Evolutionary conservation across 2,329 filamentous ascomycete species (phyloP).

Genomic region (Alternaria sp.): DNA sequence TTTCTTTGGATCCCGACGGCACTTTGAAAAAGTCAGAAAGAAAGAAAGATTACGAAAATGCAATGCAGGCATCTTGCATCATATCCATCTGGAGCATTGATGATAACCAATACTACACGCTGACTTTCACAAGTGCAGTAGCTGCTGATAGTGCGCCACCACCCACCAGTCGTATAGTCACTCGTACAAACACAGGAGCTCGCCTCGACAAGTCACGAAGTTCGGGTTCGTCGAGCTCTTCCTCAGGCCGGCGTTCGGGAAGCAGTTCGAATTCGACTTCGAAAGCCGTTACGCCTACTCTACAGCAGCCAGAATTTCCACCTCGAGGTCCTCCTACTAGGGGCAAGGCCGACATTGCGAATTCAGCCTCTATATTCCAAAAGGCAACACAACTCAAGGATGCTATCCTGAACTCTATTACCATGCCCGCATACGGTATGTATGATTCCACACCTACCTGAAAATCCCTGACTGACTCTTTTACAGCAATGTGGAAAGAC

Average conservation of each 20-base stretch:
- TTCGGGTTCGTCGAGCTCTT: conserved; percentile 52
- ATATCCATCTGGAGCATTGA: conserved; percentile 77
- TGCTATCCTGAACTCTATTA: conserved; percentile 75
- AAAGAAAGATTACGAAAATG: conserved; percentile 26
- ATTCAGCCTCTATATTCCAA: conserved; percentile 70
- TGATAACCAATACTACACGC: conserved; percentile 71
- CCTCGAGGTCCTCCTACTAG: conserved; percentile 70
- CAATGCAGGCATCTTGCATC: conserved; percentile 74
- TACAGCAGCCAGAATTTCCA: conserved; percentile 67
- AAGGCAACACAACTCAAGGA: conserved; percentile 80
- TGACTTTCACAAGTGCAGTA: conserved; percentile 72
- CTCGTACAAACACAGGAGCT: conserved; percentile 47
- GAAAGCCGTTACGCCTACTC: conserved; percentile 58
- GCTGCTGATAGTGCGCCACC: conserved; percentile 21
- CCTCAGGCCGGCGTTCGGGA: conserved; percentile 41
- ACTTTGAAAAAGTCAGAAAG: conserved; percentile 19
- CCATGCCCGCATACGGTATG: conserved; percentile 70
- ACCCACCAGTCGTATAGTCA: conserved; percentile 51
- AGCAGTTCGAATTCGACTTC: conserved; percentile 46
- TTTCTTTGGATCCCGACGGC: conserved; percentile 16
- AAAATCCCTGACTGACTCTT: not conserved
- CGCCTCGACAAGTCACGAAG: conserved; percentile 42
- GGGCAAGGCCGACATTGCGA: conserved; percentile 55
- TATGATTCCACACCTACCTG: not conserved
- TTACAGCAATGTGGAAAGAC: conserved; percentile 76